Conservation (phyloP, 2,329 filamentous ascomycete genomes). For the Daldinia sp. region DNA sequence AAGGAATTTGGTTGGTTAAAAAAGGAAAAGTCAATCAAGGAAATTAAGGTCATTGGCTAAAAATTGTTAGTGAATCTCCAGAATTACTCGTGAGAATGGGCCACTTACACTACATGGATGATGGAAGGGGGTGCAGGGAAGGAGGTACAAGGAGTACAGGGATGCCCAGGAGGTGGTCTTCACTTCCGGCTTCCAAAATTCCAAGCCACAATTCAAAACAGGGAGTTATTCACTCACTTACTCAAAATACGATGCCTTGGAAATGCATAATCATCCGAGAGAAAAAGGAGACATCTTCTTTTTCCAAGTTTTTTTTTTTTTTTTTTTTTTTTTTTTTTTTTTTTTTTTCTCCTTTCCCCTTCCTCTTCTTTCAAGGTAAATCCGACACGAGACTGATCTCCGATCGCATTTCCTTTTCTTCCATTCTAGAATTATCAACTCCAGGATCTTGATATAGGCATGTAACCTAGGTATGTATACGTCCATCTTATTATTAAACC, state of each 20-base stretch:
- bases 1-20: slow-evolving; percentile 27
- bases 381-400: slow-evolving; percentile 20
- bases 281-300: not conserved
- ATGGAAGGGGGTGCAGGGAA: no score
- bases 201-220: slow-evolving; percentile 1
- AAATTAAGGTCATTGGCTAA: slow-evolving; percentile 23
- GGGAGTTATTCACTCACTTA: not conserved
- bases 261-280: not conserved
- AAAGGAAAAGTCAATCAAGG: slow-evolving; percentile 19
- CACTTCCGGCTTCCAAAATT: not conserved
- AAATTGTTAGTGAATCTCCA: slow-evolving; percentile 20
- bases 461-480: no score
- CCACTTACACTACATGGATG: no score
- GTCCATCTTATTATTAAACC: slow-evolving; percentile 27
- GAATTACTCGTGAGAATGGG: slow-evolving; percentile 6
- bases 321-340: not conserved
- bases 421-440: slow-evolving; percentile 3
- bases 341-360: slow-evolving; percentile 2
- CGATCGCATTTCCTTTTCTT: slow-evolving; percentile 15
- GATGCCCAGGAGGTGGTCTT: not conserved
- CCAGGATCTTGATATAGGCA: slow-evolving; percentile 20
- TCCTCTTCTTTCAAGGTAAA: not conserved
- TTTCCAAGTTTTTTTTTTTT: not conserved
- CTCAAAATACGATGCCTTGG: not conserved
- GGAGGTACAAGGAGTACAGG: no score